Evolutionary conservation across 257 asterid genomes (phyloP).

Genomic region (Solanum chilense): DNA sequence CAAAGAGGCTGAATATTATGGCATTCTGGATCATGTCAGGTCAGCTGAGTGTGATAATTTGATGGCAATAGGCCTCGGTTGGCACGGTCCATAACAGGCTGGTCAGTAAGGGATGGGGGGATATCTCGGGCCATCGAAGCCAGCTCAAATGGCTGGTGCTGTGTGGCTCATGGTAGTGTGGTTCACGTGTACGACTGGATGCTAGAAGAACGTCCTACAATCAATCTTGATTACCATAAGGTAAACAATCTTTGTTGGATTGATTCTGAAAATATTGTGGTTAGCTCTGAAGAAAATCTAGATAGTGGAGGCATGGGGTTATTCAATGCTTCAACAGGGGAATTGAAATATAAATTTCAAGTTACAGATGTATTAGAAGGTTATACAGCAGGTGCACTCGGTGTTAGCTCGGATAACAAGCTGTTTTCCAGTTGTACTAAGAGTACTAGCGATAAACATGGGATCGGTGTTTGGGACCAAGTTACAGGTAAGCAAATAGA

Average conservation of each 20-base stretch:
- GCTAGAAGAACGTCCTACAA: slow-evolving; percentile 63
- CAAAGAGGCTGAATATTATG: slow-evolving; percentile 67
- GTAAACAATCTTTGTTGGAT: slow-evolving; percentile 65
- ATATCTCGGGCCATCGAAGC: slow-evolving; percentile 47
- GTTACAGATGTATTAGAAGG: slow-evolving; percentile 55
- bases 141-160: slow-evolving; percentile 69
- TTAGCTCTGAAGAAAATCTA: slow-evolving; percentile 57
- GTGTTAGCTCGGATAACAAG: slow-evolving; percentile 42
- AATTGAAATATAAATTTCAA: slow-evolving; percentile 41
- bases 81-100: slow-evolving; percentile 38
- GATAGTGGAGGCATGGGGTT: slow-evolving; percentile 75
- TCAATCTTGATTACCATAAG: slow-evolving; percentile 62
- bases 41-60: slow-evolving; percentile 68
- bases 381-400: slow-evolving; percentile 58
- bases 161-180: slow-evolving; percentile 81
- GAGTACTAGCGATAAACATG: slow-evolving; percentile 55
- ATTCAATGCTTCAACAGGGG: slow-evolving; percentile 46
- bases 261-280: slow-evolving; percentile 45
- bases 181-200: slow-evolving; percentile 85
- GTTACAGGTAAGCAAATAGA: slow-evolving; percentile 58
- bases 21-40: slow-evolving; percentile 57
- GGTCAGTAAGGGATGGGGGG: slow-evolving; percentile 72
- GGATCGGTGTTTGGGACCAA: slow-evolving; percentile 81
- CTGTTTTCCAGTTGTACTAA: slow-evolving; percentile 57
- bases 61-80: slow-evolving; percentile 65